phyloP scores from a whole-genome alignment of 192 early-diverging fungal genomes.

The Chytriomyces confervae region DNA sequence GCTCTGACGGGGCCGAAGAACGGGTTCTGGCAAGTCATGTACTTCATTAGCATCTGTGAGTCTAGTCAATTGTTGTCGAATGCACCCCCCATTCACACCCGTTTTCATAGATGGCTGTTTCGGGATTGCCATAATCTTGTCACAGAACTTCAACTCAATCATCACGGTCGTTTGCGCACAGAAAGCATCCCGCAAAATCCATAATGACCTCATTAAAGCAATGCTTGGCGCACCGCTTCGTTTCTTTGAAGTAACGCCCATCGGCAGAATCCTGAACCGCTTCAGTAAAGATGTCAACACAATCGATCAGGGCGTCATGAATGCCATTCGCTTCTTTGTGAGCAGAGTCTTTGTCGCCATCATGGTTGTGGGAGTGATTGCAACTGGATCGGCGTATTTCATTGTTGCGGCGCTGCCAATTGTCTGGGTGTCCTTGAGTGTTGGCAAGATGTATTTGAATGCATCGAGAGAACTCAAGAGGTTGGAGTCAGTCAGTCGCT shows the following conservation, averaged over 20 bases:
- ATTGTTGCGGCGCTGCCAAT: slow-evolving; percentile 43
- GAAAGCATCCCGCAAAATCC: slow-evolving; percentile 20
- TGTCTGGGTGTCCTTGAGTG: slow-evolving; percentile 20
- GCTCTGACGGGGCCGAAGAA: too few relatives aligned
- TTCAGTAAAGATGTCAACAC: slow-evolving; percentile 85
- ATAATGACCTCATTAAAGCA: slow-evolving; percentile 40
- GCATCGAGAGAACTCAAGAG: slow-evolving; percentile 54
- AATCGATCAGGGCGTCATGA: slow-evolving; percentile 45
- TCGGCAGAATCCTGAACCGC: slow-evolving; percentile 80
- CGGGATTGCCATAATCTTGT: slow-evolving; percentile 33
- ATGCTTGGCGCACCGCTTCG: slow-evolving; percentile 51
- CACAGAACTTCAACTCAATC: slow-evolving; percentile 25
- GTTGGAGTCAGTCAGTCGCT: slow-evolving; percentile 57
- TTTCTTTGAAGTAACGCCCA: slow-evolving; percentile 75
- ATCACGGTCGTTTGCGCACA: background rate
- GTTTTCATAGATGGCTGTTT: slow-evolving; percentile 28
- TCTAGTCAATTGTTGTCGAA: too few relatives aligned
- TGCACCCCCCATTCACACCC: background rate
- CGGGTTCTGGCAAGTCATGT: background rate
- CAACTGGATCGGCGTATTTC: slow-evolving; percentile 69
- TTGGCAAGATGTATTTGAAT: slow-evolving; percentile 66
- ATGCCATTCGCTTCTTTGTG: slow-evolving; percentile 21
- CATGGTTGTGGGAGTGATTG: slow-evolving; percentile 32
- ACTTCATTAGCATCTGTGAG: slow-evolving; percentile 6
- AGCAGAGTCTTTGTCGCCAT: slow-evolving; percentile 21